Evolutionary conservation across 345 rosid species (phyloP), one percentile per base, ranked within the genome.

Genomic region (Raphanus sativus): DNA sequence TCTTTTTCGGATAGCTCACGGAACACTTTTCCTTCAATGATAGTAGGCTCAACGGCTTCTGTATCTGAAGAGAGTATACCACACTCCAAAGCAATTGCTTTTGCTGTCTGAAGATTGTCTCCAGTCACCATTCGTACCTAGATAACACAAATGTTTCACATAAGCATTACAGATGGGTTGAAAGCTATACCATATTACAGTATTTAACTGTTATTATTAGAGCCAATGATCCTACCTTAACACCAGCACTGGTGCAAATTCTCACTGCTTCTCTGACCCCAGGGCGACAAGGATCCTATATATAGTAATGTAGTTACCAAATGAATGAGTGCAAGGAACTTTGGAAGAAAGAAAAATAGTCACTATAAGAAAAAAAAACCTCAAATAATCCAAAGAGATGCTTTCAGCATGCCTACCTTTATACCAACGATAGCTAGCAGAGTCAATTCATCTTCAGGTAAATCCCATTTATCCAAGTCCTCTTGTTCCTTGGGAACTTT

Each of bases 101-200:
- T 93, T 42, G 99, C 99, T 64, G 99, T 95, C 77, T 90, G 96
- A 82, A 91, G 73, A 86, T 95, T 95, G 80, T 95, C 99, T 3
- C 99, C 98, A 71, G 99, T 95, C 75, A 95, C 98, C 99, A 95
- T 95, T 26, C 99, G 85, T 65, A 95, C 99, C 99, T 95, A 71
- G 24, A 71, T 26, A 65, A 45, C 56, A 58, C 33, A 65, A 56
- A 26, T 52, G 26, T 4, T 3, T 73, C 65, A 52, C 59, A 24
- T 34, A 4, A 67, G 62, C 33, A 5, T 16, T 36, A 52, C 42
- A 62, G 15, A 29, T 54, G 15, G 30, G 45, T 8, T 60, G 59
- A 48, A 5, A 48, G 8, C 40, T 58, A 48, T 16, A 67, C 11
- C 26, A 68, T 7, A 40, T 59, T 4, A 62, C 40, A 71, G 9